Evolutionary conservation across 345 rosid species (phyloP).

Genomic region (Eucalyptus tenuipes): DNA sequence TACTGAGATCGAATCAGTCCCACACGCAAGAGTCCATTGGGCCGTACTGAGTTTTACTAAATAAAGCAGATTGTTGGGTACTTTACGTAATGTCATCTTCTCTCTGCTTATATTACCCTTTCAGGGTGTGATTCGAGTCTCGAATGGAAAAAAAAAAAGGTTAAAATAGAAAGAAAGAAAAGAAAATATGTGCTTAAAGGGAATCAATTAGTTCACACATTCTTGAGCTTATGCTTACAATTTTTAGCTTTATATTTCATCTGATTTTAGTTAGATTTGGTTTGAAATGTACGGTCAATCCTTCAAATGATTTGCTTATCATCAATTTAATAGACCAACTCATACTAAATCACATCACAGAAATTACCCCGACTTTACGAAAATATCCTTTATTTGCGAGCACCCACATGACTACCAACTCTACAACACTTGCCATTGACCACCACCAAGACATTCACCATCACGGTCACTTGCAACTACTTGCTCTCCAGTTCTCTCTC

Average conservation of each 20-base stretch:
- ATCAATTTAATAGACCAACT: not conserved
- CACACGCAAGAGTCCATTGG: not conserved
- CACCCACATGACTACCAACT: not conserved
- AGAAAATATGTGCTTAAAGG: not conserved
- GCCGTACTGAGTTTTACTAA: not conserved
- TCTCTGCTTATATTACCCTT: not conserved
- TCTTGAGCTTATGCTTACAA: not conserved
- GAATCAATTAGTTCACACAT: not conserved
- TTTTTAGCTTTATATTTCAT: not conserved
- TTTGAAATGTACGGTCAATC: not conserved
- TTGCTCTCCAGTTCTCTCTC: no score
- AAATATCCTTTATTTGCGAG: not conserved
- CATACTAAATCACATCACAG: not conserved
- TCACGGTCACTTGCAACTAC: rapidly evolving
- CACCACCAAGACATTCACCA: no score
- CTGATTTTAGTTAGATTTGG: not conserved
- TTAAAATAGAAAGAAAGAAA: not conserved
- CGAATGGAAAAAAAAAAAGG: not conserved
- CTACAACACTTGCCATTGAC: no score
- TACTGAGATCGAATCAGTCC: not conserved
- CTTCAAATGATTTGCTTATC: not conserved
- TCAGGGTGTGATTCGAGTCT: not conserved
- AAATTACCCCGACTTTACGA: not conserved
- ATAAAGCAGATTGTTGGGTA: not conserved
- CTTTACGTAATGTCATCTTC: rapidly evolving